Base-by-base conservation (phyloP, 495 filamentous ascomycete genomes). In the Apiosordaria backusii region DNA sequence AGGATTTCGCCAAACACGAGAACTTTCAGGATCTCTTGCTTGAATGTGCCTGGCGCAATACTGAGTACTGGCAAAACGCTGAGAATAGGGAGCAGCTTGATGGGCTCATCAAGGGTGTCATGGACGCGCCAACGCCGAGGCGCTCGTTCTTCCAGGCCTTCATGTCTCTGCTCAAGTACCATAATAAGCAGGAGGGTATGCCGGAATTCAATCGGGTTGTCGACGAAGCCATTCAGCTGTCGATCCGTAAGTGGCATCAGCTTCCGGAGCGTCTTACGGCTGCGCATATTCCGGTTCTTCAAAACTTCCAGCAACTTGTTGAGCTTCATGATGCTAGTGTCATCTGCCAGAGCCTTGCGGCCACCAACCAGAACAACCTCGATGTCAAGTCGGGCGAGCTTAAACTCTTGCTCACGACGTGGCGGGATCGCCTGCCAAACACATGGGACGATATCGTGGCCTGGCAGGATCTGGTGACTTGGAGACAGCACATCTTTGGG, bases 391-490 rank as follows among this genome's bases (percentile, higher is more conserved):
- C 95, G 4, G 90, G 92, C 53, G 96, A 99, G 77, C 83, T 99
- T 40, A 99, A 99, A 80, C 79, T 98, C 50, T 85, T 98, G 7
- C 86, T 99, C 7, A 90, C 90, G 35, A 95, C 94, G 10, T 99
- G 96, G 96, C 86, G 96, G 62, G 96, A 99, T 73, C 85, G 96
- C 22, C 79, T 99, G 57, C 96, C 96, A 2, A 99, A 99, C 71
- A 89, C 96, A 9, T 99, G 96, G 96, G 96, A 99, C 71, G 96
- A 99, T 74, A 99, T 99, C 78, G 96, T 96, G 70, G 90, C 93
- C 23, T 99, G 96, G 96, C 94, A 98, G 74, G 96, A 98, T 72
- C 83, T 99, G 22, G 95, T 99, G 21, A 98, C 96, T 2, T 99
- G 96, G 96, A 87, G 96, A 70, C 96, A 98, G 75, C 96, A 99